phyloP scores from a whole-genome alignment of 2,329 filamentous ascomycete genomes.

The Monilinia laxa region DNA sequence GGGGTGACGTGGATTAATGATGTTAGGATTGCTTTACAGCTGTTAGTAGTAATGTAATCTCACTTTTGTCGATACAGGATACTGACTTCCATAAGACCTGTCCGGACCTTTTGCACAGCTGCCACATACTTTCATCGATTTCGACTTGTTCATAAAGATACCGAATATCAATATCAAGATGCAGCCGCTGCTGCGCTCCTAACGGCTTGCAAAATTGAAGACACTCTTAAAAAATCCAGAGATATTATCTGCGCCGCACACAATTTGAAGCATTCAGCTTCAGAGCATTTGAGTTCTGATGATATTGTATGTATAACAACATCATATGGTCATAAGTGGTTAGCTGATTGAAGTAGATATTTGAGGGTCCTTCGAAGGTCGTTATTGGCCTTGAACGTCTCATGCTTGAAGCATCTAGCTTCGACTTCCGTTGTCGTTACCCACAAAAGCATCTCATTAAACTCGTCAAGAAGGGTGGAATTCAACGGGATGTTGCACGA shows the following conservation, averaged over 20 bases:
- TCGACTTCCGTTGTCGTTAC: constrained; percentile 88
- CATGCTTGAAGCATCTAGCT: constrained; percentile 88
- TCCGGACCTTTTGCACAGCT: constrained; percentile 89
- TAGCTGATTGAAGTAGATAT: constrained; percentile 54
- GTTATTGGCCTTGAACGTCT: constrained; percentile 89
- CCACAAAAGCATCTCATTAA: constrained; percentile 85
- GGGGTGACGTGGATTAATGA: constrained; percentile 88
- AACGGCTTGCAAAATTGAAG: constrained; percentile 94
- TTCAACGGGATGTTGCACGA: constrained; percentile 57
- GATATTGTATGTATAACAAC: constrained; percentile 62
- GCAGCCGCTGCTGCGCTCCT: constrained; percentile 86
- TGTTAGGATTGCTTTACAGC: constrained; percentile 71
- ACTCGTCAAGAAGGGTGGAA: constrained; percentile 53
- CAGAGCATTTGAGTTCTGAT: constrained; percentile 72
- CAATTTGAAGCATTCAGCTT: constrained; percentile 66
- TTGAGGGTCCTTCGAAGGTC: constrained; percentile 74
- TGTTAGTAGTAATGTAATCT: constrained; percentile 57
- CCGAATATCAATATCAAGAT: constrained; percentile 82
- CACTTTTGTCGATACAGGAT: neutral
- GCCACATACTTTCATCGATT: constrained; percentile 94
- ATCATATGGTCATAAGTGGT: neutral
- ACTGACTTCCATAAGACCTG: constrained; percentile 56
- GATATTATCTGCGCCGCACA: constrained; percentile 90
- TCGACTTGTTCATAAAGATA: constrained; percentile 78
- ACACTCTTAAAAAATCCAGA: constrained; percentile 93